A percentile compares a stretch with the other conserved stretches of the same genome.
Conservation (phyloP, 129 eudicot species). For the Kitagawia praeruptora region DNA sequence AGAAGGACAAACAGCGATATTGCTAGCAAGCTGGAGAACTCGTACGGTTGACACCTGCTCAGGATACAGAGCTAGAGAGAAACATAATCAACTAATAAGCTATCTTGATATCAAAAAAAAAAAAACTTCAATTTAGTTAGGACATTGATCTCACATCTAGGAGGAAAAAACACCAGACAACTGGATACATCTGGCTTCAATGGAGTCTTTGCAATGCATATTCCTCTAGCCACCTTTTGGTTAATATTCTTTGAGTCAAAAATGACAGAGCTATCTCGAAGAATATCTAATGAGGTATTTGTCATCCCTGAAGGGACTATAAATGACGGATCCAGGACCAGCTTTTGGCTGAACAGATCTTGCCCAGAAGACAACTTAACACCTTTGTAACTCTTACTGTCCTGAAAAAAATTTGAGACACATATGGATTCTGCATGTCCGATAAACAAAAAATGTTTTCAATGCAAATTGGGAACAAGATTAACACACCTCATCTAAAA, state of each 20-base stretch:
- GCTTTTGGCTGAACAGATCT: conserved; percentile 65
- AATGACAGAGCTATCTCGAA: conserved; percentile 22
- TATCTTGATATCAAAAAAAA: conserved; percentile 6
- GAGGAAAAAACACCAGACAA: conserved; percentile 79
- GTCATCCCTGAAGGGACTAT: conserved; percentile 25
- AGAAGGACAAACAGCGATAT: conserved; percentile 69
- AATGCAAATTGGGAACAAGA: not conserved
- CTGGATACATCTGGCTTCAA: conserved; percentile 53
- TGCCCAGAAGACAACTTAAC: conserved; percentile 83
- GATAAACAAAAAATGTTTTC: not conserved
- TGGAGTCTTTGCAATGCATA: conserved; percentile 63
- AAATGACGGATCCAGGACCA: conserved; percentile 64
- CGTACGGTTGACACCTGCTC: conserved; percentile 71
- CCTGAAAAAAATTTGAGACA: conserved; percentile 32
- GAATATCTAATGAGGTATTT: conserved; percentile 27
- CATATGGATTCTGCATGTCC: conserved; percentile 2
- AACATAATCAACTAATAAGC: conserved; percentile 13
- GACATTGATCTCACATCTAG: conserved; percentile 53
- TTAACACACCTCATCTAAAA: conserved; percentile 53
- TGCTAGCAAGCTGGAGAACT: conserved; percentile 74
- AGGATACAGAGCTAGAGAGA: conserved; percentile 59
- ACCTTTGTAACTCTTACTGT: conserved; percentile 50
- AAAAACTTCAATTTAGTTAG: not conserved
- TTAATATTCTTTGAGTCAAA: conserved; percentile 17
- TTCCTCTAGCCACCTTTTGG: conserved; percentile 70